Base-by-base conservation (phyloP, 495 filamentous ascomycete genomes). In the Aspergillus sclerotioniger region DNA sequence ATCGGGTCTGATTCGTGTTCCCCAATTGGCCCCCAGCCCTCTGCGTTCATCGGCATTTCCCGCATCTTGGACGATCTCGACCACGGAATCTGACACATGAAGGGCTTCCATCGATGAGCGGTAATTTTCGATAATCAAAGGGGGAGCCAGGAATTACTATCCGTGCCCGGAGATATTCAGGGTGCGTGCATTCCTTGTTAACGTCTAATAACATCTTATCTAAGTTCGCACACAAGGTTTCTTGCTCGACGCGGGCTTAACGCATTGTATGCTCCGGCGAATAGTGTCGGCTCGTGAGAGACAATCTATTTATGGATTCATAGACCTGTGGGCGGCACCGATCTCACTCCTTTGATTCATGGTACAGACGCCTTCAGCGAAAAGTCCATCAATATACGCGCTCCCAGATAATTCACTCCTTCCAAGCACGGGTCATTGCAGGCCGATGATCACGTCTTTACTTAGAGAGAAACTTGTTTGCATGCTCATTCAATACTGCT, bases 381-480 rank as follows among this genome's bases (percentile, higher is more conserved):
- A 50, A 31, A 13, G 8, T 32, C 20, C 7, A 50, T 7, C 3
- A 32, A 2, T 2, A 6, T 17, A 16, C n/a, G 47, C 47, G 31
- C 28, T 3, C n/a, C n/a, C 13, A 32, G 17, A 50, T 8, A n/a
- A 1, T 32, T 9, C 28, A n/a, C 19, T 53, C 6, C 48, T 29
- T 39, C 43, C 15, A 51, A 32, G 48, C 47, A 46, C n/a, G 20
- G 54, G 33, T 55, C 65, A 58, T 70, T 63, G 65, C 67, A 46
- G 65, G 67, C 58, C 63, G 61, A 66, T 65, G 60, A 53, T 54
- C 20, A 25, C 31, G 46, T 51, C 41, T 33, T 16, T 45, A 6
- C 20, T 37, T 47, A 20, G 16, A 43, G 35, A 55, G 53, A 56
- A 57, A 56, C 53, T 51, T 43, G 8, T 35, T 19, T 56, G 54